These are phyloP conservation scores for Kitagawia praeruptora DNA, from an alignment of 129 eudicot genomes.

Conservation along the genomic window DNA sequence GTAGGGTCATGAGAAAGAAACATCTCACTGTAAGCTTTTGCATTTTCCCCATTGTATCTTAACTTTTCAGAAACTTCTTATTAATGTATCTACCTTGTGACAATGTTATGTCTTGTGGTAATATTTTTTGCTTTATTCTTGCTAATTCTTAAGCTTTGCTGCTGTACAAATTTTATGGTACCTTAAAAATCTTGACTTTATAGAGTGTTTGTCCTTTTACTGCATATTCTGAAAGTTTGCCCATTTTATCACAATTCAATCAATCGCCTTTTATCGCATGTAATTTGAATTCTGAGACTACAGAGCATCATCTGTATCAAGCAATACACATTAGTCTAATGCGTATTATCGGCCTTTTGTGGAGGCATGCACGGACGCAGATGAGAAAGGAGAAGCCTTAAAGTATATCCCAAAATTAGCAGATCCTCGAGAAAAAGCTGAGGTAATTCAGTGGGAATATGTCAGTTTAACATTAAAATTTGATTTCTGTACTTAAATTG, in stretches of 20 bases:
- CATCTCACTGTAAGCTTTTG: too few species aligned
- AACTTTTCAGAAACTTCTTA: too few species aligned
- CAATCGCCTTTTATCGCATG: not conserved
- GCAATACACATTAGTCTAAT: not conserved
- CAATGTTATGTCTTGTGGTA: not conserved
- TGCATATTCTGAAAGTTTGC: not conserved
- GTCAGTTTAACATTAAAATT: not conserved
- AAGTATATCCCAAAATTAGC: conserved; percentile 89
- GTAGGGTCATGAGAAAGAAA: too few species aligned
- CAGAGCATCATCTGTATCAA: not conserved
- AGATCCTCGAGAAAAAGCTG: conserved; percentile 87
- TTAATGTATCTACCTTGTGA: too few species aligned
- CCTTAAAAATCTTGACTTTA: not conserved
- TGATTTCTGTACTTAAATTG: not conserved
- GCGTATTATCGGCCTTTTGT: conserved; percentile 56
- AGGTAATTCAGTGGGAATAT: conserved; percentile 39
- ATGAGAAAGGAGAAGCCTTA: conserved; percentile 79
- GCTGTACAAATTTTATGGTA: not conserved
- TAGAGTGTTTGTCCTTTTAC: conserved; percentile 1
- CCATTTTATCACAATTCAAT: not conserved
- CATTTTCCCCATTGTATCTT: too few species aligned
- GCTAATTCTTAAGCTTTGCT: not conserved
- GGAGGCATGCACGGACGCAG: conserved; percentile 96
- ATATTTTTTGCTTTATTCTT: not conserved
- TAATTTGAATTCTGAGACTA: not conserved